Evolutionary conservation across 73 alveolate genomes (phyloP), one percentile per base, ranked within the genome.

Genomic region (Paramecium octaurelia): DNA sequence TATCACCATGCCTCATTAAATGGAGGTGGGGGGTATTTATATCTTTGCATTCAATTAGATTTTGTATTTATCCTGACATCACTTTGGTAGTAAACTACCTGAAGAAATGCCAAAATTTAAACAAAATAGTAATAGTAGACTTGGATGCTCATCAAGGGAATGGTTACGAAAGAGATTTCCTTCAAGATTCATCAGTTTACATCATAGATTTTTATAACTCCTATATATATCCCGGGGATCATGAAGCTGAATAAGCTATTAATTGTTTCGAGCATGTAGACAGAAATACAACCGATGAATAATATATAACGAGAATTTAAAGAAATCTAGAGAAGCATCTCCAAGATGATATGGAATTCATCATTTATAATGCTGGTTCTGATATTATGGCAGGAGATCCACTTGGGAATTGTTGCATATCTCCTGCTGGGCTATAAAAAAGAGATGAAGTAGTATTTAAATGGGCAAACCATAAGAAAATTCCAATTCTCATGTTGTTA

Each of bases 101-200:
- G 34, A 68, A 96, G 68, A 91, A 88, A 60, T 90, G 60, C 42
- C 85, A 43, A 43, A 86, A 87, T 14, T 64, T 97, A 27, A 57
- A 59, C 6, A 96, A 86, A 84, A 92, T 95, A 6, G 71, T 95
- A 94, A 96, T 97, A 9, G 93, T 97, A 3, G 99, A 97, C 58
- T 85, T 97, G 16, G 99, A 97, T 92, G 99, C 99, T 20, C 99
- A 97, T 88, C 83, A 97, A 92, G 99, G 99, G 8, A 97, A 97
- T 85, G 99, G 99, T 6, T 97, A 97, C 68, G 97, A 96, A 88
- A 94, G 97, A 88, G 99, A 97, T 75, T 95, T 94, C 86, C 46
- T 93, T 3, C 86, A 86, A 24, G 98, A 96, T 64, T 60, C 23
- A 38, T 88, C 95, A 46, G 94, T 92, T n/a, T 87, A 44, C 36